Base-by-base conservation (phyloP, 306 rosid species). In the Rosa multiflora region DNA sequence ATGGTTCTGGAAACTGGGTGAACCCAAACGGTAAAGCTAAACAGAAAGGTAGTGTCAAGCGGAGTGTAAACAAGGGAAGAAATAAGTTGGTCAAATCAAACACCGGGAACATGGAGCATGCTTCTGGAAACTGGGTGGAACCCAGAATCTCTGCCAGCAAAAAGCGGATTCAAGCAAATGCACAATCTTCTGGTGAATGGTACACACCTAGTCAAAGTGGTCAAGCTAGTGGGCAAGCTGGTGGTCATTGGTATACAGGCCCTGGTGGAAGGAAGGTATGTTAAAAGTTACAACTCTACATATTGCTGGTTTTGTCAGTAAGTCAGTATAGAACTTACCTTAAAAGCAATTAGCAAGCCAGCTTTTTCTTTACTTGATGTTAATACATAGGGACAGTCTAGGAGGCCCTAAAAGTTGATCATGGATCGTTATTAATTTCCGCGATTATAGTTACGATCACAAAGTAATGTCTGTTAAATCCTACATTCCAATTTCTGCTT, bases 191-290 rank as follows among this genome's bases (percentile, higher is more conserved):
- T 64, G 91, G 99, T 83, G 97, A 94, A 70, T 91, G 97, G 98
- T 1, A 13, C 84, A 89, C 94, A 67, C 88, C 63, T 20, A n/a
- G 37, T 11, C 18, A 26, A 82, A 86, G 73, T 90, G 87, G 72
- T 90, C 92, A 87, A 61, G 94, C 92, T 67, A 85, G 86, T 78
- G 85, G 86, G 35, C 83, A 88, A 79, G 79, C 63, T n/a, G 29
- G 68, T 73, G 98, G 99, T 82, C 97, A 92, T 78, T 95, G 99
- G 97, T 95, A 35, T 88, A 92, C 98, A 52, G 85, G 81, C 43
- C 48, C 97, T 18, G 92, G 84, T 35, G 97, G 99, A 82, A 86
- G 84, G 78, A 94, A 86, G 97, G 99, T 89, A 80, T 49, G 84
- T 40, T 48, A 17, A 52, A 35, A n/a, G 8, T 6, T 26, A 6